phyloP scores from a whole-genome alignment of 2,329 filamentous ascomycete genomes.

The Alternaria hordeiaustralica region DNA sequence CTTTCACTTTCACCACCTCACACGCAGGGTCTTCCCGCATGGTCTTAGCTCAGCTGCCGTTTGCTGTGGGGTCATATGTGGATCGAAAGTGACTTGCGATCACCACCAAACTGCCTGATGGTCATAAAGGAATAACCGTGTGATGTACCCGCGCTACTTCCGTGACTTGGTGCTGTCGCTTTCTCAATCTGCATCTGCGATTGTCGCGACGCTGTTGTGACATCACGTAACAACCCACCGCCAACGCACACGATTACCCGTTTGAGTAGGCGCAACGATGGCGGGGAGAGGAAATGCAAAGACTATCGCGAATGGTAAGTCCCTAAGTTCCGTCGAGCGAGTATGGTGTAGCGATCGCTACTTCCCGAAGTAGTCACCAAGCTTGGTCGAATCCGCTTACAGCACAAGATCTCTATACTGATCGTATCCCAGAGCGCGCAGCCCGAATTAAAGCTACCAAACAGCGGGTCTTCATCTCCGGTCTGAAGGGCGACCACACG shows the following conservation, averaged over 20 bases:
- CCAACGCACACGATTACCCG: not conserved
- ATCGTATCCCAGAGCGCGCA: not conserved
- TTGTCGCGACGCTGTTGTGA: not conserved
- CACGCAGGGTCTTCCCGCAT: not conserved
- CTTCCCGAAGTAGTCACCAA: not conserved
- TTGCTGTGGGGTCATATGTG: not conserved
- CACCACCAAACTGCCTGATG: not conserved
- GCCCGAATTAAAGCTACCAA: constrained; percentile 13
- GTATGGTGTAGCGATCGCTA: not conserved
- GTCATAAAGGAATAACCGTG: not conserved
- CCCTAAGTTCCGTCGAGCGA: not conserved
- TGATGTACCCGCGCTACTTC: not conserved
- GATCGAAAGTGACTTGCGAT: not conserved
- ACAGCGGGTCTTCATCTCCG: constrained; percentile 35
- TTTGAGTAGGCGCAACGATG: not conserved
- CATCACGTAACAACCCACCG: not conserved
- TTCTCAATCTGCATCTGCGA: not conserved
- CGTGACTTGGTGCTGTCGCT: not conserved
- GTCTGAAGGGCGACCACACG: constrained; percentile 25
- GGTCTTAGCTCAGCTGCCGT: not conserved
- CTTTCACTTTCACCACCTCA: not conserved
- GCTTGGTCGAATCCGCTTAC: not conserved
- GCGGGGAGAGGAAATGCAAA: not conserved
- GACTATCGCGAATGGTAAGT: not conserved
- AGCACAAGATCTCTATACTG: not conserved